Base-by-base conservation (phyloP, 2,329 filamentous ascomycete genomes). In the Volutella citrinella region DNA sequence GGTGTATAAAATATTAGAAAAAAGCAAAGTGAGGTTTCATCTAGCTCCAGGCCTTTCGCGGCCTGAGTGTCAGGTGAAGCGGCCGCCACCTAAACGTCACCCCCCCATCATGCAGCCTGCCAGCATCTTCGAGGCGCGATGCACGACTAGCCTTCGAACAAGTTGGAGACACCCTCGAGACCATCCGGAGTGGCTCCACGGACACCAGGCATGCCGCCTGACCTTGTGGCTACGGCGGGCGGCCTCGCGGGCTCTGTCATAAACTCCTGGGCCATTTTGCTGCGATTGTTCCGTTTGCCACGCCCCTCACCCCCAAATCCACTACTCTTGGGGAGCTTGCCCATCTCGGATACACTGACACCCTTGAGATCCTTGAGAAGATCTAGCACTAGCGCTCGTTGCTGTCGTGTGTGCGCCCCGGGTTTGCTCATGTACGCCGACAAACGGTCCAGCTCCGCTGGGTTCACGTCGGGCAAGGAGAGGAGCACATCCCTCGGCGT, bases 291-390 rank as follows among this genome's bases (percentile, higher is more conserved):
- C 23, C 47, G 52, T 39, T 59, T 61, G 17, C 45, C 38, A 24
- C 49, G 49, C 7, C 38, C 31, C n/a, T 52, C 38, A 16, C 32
- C 43, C 7, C 52, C 55, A 19, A 66, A 55, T 11, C 64, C 64
- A 10, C 62, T 62, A 27, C 67, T 72, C 58, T 79, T 79, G 32
- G 64, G 70, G 7, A 98, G 80, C 61, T 87, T 93, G 17, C 93
- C 93, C 69, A 93, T 85, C 63, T 98, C 93, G 7, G 90, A 87
- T 36, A 98, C 87, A 51, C 89, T 91, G 6, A 97, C 82, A 1
- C 93, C 93, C 48, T 95, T 82, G 7, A 98, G 73, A 26, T 89
- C 83, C 49, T 89, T 86, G 15, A 98, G 69, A 12, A 98, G 66
- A 43, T 95, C 87, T 8, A 98, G 67, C 12, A 98, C 80, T 16